phyloP scores from a whole-genome alignment of 176 grass and related monocot species.

The Avena sativa region DNA sequence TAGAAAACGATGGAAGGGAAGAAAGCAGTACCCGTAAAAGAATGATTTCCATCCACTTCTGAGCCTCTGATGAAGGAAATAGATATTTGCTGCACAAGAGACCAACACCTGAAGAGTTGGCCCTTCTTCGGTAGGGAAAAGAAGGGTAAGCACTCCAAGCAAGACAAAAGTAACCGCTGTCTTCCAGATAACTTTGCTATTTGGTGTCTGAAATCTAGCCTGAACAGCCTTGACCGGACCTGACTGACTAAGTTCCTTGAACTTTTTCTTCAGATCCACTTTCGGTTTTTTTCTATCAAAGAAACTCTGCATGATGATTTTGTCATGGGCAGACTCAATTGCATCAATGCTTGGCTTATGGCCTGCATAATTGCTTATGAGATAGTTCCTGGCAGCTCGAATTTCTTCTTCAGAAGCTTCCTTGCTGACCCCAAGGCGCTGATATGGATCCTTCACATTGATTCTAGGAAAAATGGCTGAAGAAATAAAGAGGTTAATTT shows the following conservation, averaged over 20 bases:
- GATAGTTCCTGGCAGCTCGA: constrained; percentile 86
- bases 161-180: constrained; percentile 64
- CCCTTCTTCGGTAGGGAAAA: constrained; percentile 89
- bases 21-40: constrained; percentile 81
- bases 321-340: constrained; percentile 95
- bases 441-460: constrained; percentile 85
- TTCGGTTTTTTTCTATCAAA: constrained; percentile 83
- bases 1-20: constrained; percentile 36
- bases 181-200: constrained; percentile 73
- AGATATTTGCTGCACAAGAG: constrained; percentile 83
- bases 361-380: constrained; percentile 81
- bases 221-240: constrained; percentile 63
- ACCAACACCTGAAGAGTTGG: constrained; percentile 87
- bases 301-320: constrained; percentile 91
- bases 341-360: constrained; percentile 89
- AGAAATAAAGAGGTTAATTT: constrained; percentile 47
- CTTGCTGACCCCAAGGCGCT: constrained; percentile 76
- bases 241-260: constrained; percentile 77
- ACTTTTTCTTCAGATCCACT: constrained; percentile 83
- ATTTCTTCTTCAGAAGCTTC: constrained; percentile 99
- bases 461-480: constrained; percentile 91
- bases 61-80: constrained; percentile 84
- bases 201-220: constrained; percentile 89
- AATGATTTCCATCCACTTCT: constrained; percentile 70
- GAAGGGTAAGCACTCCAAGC: constrained; percentile 72